phyloP scores from a whole-genome alignment of 768 basidiomycete genomes.

The Auriscalpium orientale region DNA sequence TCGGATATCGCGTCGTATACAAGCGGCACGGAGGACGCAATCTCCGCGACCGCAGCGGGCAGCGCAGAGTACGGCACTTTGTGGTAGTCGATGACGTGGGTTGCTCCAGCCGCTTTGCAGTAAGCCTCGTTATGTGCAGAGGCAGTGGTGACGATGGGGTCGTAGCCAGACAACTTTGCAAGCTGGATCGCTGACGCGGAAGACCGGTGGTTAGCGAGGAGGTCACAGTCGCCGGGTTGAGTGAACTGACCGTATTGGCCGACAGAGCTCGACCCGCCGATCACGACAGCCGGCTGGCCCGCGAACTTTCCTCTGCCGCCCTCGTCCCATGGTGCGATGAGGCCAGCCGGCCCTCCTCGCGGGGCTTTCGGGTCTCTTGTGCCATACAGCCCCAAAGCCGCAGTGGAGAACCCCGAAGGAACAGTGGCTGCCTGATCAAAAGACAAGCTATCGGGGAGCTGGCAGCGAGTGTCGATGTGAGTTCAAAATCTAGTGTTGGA shows the following conservation, averaged over 20 bases:
- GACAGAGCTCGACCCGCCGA: conserved; percentile 42
- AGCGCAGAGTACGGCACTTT: conserved; percentile 1
- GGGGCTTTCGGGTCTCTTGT: conserved; percentile 10
- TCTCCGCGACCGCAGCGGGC: conserved; percentile 3
- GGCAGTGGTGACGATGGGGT: conserved; percentile 14
- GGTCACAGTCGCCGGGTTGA: background rate
- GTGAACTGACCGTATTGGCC: conserved; percentile 39
- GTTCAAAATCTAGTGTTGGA: background rate
- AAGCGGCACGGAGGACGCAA: conserved; percentile 6
- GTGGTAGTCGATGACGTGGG: conserved; percentile 15
- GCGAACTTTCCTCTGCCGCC: conserved; percentile 33
- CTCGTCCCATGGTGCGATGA: conserved; percentile 29
- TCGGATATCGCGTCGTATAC: conserved; percentile 14
- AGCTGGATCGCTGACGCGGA: conserved; percentile 12
- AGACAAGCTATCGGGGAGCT: conserved; percentile 40
- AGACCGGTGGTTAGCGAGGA: background rate
- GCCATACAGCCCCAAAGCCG: conserved; percentile 42
- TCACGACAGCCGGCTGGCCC: conserved; percentile 37
- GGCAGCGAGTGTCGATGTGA: background rate
- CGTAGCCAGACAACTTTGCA: conserved; percentile 12
- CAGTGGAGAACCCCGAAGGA: conserved; percentile 41
- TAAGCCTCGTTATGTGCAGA: conserved; percentile 4
- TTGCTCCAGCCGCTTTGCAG: conserved; percentile 9
- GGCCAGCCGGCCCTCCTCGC: conserved; percentile 18
- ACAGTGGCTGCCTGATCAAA: conserved; percentile 44